Base-by-base conservation (phyloP, 2,329 filamentous ascomycete species). In the Cladosporium sp. region DNA sequence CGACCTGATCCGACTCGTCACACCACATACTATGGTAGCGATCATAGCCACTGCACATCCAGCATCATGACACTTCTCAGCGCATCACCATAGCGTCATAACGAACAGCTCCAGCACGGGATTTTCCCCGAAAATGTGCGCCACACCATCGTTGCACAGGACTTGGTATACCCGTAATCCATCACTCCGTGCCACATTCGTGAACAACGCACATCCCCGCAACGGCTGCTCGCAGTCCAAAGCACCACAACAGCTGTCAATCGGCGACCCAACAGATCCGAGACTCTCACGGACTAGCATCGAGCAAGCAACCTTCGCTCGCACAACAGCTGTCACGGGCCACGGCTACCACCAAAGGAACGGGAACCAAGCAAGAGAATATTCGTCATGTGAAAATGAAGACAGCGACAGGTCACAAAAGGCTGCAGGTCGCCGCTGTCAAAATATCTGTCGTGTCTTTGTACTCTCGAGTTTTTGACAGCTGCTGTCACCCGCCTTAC, bases 371-470 rank as follows among this genome's bases (percentile, higher is more conserved):
- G 25, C 3, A 35, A 28, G 8, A 36, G 2, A 20, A 37, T 24
- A 7, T n/a, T 42, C 24, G 22, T 44, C 20, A 19, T 20, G 36
- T 39, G 36, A n/a, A n/a, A 4, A 39, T n/a, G 36, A 5, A 19
- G 17, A 17, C 8, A 9, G 6, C 22, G 45, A 22, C 45, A 35
- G n/a, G 19, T 35, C 25, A 9, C 45, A 49, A 49, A 17, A 4
- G 17, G 22, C 35, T 34, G 48, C 48, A 50, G 48, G 48, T 32
- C 13, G 48, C 48, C 48, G 48, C 48, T 50, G 48, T 50, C 48
- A 50, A 36, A 36, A 37, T 24, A n/a, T 35, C 19, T 15, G 45
- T 35, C 32, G 45, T 20, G 45, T 15, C 13, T 19, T 4, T 7
- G 15, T 49, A 9, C 28, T 19, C n/a, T 35, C 25, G 28, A 19